Base-by-base conservation (phyloP, 768 basidiomycete genomes). In the Boletus fagicola region DNA sequence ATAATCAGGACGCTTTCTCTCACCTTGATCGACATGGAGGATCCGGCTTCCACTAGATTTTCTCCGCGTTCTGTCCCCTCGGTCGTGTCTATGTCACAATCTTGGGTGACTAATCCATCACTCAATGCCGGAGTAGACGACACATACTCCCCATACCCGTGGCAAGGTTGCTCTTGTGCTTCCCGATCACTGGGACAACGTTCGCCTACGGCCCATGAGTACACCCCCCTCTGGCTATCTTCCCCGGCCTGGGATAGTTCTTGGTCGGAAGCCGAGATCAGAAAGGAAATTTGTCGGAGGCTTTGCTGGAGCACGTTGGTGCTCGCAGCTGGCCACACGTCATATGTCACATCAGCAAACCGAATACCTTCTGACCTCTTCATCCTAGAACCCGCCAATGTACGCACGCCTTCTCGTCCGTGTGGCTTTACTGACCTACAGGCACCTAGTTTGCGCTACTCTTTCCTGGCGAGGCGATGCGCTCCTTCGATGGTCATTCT, bases 261-360 rank as follows among this genome's bases (percentile, higher is more conserved):
- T 11, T 85, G 80, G 81, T 73, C 79, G n/a, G 82, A 84, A 46
- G 78, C 72, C 11, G 88, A 91, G 59, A 80, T 88, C 57, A 74
- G 80, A 43, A 86, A 83, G 70, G 90, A 92, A 66, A 84, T 84
- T 45, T 85, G 84, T 64, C 82, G 90, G 36, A 75, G 89, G 38
- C 69, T 90, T 24, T 87, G 86, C 59, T 92, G 90, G 90, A 88
- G 84, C 65, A 73, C 83, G 8, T 77, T 90, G 70, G 74, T 78
- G 52, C 77, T 89, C 24, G 76, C 81, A 15, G 85, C 88, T 11
- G 86, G 83, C 1, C 82, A 88, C 68, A 83, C 80, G 28, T 78
- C 82, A 15, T 88, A 86, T 64, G 75, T 78, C 5, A 79, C 78
- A 20, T 80, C 86, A 18, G 69, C 72, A 50, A 72, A 69, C 31